Conservation (phyloP, 176 grass and related monocot species). For the Tillandsia fasciculata region DNA sequence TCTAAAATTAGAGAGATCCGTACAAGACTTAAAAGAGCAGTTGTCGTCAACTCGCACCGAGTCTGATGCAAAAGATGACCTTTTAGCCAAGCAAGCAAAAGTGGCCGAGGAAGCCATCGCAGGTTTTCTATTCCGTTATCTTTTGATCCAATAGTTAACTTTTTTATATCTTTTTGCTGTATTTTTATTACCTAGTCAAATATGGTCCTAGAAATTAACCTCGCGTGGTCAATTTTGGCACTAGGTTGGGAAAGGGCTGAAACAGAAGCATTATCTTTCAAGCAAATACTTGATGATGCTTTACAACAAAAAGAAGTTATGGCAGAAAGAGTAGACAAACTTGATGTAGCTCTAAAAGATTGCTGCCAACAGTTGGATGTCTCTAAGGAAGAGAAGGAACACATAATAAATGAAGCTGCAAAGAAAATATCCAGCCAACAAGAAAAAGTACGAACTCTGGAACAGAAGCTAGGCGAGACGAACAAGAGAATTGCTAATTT, state of each 20-base stretch:
- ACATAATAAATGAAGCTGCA: slow-evolving; percentile 41
- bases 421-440: slow-evolving; percentile 62
- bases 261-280: slow-evolving; percentile 54
- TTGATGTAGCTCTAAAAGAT: slow-evolving; percentile 59
- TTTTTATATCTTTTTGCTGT: not conserved
- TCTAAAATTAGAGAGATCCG: slow-evolving; percentile 51
- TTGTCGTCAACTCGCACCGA: slow-evolving; percentile 54
- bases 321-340: slow-evolving; percentile 51
- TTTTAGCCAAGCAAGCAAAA: slow-evolving; percentile 69
- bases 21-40: slow-evolving; percentile 56
- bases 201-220: slow-evolving; percentile 1
- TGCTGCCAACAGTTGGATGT: slow-evolving; percentile 30
- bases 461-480: slow-evolving; percentile 45
- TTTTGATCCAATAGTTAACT: not conserved
- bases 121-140: slow-evolving; percentile 33
- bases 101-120: slow-evolving; percentile 94
- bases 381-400: slow-evolving; percentile 55
- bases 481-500: slow-evolving; percentile 55
- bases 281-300: slow-evolving; percentile 58
- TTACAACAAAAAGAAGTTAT: slow-evolving; percentile 39
- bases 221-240: not conserved
- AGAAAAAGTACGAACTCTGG: slow-evolving; percentile 50
- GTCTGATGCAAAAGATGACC: slow-evolving; percentile 55
- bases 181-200: slow-evolving; percentile 12
- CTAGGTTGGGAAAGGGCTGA: slow-evolving; percentile 94